These are phyloP conservation scores for Cladobotryum mycophilum DNA, from an alignment of 2,329 filamentous ascomycete species.

Conservation along the genomic window DNA sequence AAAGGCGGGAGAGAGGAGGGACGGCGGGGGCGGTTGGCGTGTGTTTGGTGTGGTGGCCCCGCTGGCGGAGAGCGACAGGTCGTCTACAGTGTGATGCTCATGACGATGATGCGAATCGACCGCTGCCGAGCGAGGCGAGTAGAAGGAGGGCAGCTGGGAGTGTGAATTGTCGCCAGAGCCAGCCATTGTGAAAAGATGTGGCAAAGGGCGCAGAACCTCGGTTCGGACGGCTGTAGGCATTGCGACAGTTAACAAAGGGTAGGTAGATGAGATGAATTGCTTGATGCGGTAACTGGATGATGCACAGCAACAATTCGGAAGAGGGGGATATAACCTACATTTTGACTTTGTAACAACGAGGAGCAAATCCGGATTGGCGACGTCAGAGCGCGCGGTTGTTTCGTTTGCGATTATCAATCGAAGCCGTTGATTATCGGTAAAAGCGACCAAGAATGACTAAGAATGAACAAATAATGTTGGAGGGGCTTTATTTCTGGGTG, in stretches of 20 bases:
- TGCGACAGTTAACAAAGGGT: background rate
- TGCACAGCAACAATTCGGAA: background rate
- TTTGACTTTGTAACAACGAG: background rate
- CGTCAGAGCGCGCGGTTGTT: slow-evolving; percentile 9
- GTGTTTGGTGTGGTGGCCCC: slow-evolving; percentile 8
- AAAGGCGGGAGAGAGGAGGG: slow-evolving; percentile 81
- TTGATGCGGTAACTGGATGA: background rate
- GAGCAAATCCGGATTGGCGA: background rate
- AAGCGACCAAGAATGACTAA: slow-evolving; percentile 8
- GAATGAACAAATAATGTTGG: background rate
- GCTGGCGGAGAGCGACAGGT: slow-evolving; percentile 30
- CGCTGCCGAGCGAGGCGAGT: slow-evolving; percentile 35
- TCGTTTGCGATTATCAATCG: slow-evolving; percentile 11
- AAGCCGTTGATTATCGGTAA: background rate
- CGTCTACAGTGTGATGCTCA: slow-evolving; percentile 25
- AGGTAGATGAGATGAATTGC: background rate
- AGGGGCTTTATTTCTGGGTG: too few relatives aligned
- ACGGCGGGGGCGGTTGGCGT: slow-evolving; percentile 44
- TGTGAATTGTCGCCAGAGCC: slow-evolving; percentile 23
- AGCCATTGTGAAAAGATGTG: background rate
- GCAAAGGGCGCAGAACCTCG: slow-evolving; percentile 1
- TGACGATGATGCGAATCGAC: slow-evolving; percentile 18
- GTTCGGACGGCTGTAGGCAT: slow-evolving; percentile 9
- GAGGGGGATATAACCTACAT: background rate
- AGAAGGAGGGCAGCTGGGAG: slow-evolving; percentile 40